Base-by-base conservation (phyloP, 192 early-diverging fungal genomes). In the Linnemannia zychae region DNA sequence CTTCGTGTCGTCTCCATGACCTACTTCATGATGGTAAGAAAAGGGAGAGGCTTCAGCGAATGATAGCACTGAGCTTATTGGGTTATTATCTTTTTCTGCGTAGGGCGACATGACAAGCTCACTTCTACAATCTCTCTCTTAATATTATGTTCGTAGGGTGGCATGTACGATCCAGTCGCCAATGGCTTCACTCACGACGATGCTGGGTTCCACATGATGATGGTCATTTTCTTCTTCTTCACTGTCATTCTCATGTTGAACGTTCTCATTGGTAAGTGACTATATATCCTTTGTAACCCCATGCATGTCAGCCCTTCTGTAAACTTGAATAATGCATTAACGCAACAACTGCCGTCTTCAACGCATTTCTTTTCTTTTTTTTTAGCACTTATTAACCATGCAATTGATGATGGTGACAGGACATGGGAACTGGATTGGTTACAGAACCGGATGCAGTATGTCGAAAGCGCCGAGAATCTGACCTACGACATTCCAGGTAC, bases 221-320 rank as follows among this genome's bases (percentile, higher is more conserved):
- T 79, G 40, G 20, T 44, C 18, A 17, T 79, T 0, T 79, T 72
- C 57, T 72, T 79, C 36, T 52, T 79, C 36, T 72, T 79, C 12
- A 79, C 77, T 0, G 77, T 79, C 31, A 73, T 79, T 22, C 11
- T 79, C 7, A 79, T 79, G 77, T 47, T 79, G 15, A 79, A 79
- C 46, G 71, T 79, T 0, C 71, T 79, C 11, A 79, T 79, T 24
- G 77, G 77, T 78, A 72, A 77, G 40, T 20, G 33, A 71, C 13
- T 1, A 38, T 13, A 2, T 38, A 3, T 18, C 1, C 2, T 11
- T 38, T 38, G 9, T n/a, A n/a, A n/a, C n/a, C n/a, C n/a, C n/a
- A n/a, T n/a, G n/a, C n/a, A n/a, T n/a, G n/a, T n/a, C n/a, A n/a
- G n/a, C n/a, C n/a, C n/a, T n/a, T n/a, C n/a, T n/a, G n/a, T n/a